Conservation (phyloP, 495 filamentous ascomycete species). For the Stereocaulon alpinum region DNA sequence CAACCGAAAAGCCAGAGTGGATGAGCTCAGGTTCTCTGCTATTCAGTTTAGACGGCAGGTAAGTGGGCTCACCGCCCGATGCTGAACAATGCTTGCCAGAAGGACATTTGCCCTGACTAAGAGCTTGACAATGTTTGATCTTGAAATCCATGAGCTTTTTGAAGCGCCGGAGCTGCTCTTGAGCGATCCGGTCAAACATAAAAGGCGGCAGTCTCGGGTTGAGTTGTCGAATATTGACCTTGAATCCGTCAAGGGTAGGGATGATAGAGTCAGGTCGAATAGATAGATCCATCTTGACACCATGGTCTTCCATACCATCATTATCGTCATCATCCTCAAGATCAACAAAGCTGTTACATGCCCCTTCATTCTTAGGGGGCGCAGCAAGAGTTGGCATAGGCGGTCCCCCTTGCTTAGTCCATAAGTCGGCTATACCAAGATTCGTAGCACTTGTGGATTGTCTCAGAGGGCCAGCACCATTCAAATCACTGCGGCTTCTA, state of each 20-base stretch:
- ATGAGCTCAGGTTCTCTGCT: slow-evolving; percentile 29
- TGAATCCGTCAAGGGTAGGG: slow-evolving; percentile 70
- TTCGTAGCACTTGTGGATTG: slow-evolving; percentile 25
- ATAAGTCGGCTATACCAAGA: slow-evolving; percentile 36
- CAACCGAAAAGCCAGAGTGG: slow-evolving; percentile 39
- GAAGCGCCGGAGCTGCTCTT: slow-evolving; percentile 70
- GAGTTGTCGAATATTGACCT: slow-evolving; percentile 57
- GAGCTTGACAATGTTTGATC: slow-evolving; percentile 55
- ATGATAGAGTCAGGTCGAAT: slow-evolving; percentile 42
- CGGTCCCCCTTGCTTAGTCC: slow-evolving; percentile 40
- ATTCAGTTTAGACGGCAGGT: slow-evolving; percentile 34
- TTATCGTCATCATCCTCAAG: slow-evolving; percentile 40
- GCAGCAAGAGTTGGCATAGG: slow-evolving; percentile 36
- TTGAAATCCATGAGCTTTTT: slow-evolving; percentile 64
- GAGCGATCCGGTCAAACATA: slow-evolving; percentile 71
- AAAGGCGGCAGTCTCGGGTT: slow-evolving; percentile 60
- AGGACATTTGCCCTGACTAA: slow-evolving; percentile 45
- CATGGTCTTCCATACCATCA: slow-evolving; percentile 32
- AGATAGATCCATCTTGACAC: slow-evolving; percentile 40
- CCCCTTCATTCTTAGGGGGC: slow-evolving; percentile 26
- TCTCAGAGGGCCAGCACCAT: slow-evolving; percentile 16
- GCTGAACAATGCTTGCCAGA: slow-evolving; percentile 52
- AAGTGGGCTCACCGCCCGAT: slow-evolving; percentile 48
- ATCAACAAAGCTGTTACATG: slow-evolving; percentile 24
- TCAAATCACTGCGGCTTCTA: slow-evolving; percentile 67